phyloP scores from a whole-genome alignment of 2,329 filamentous ascomycete species.

The Aspergillus calidoustus region DNA sequence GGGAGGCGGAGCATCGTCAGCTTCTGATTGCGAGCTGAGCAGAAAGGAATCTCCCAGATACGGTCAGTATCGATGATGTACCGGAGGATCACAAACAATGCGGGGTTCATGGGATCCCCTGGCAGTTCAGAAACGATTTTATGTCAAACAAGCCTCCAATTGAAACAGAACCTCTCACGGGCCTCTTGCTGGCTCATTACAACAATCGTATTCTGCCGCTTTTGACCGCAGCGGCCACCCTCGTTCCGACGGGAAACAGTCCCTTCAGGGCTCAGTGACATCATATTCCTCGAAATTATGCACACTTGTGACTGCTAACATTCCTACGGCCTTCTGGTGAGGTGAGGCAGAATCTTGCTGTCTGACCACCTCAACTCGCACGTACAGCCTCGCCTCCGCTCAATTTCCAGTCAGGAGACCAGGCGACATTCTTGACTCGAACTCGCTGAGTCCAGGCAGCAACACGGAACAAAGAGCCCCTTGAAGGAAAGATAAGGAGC shows the following conservation, averaged over 20 bases:
- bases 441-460: neutral
- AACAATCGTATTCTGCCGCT: constrained; percentile 4
- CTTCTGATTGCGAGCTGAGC: constrained; percentile 15
- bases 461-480: neutral
- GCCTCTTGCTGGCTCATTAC: constrained; percentile 3
- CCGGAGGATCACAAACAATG: neutral
- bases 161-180: neutral
- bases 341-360: neutral
- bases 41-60: neutral
- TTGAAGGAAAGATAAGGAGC: neutral
- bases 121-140: neutral
- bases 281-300: neutral
- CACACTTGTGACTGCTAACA: neutral
- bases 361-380: neutral
- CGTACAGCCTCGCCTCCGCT: neutral
- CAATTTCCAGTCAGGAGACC: neutral
- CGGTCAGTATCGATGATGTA: neutral
- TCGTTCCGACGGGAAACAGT: constrained; percentile 1
- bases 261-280: constrained; percentile 6
- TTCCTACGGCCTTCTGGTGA: neutral
- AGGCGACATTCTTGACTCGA: neutral
- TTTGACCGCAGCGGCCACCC: constrained; percentile 4
- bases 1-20: constrained; percentile 24
- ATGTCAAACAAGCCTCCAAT: constrained; percentile 2
- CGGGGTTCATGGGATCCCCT: neutral